Base-by-base conservation (phyloP, 345 rosid genomes). In the Euphorbia lathyris region DNA sequence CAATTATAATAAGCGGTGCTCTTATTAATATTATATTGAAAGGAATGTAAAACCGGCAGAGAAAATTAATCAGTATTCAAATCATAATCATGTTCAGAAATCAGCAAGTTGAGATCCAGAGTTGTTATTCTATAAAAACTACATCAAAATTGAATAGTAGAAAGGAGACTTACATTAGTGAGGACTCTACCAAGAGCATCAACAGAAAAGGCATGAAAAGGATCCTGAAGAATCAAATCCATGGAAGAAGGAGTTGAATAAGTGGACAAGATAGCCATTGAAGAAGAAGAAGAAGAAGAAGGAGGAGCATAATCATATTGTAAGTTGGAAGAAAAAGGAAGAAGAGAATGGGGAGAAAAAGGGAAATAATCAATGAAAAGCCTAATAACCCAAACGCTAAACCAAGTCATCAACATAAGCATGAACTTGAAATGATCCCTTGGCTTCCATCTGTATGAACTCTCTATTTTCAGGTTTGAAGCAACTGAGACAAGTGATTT, bases 401-500 rank as follows among this genome's bases (percentile, higher is more conserved):
- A 25, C 92, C 92, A 92, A 20, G 86, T 79, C 83, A 82, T 80
- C 47, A 92, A 77, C 91, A 84, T 86, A 63, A 63, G 77, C 90
- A 88, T 76, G 82, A 86, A 90, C 85, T 88, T 81, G 60, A 90
- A 72, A 62, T 92, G 94, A 58, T 92, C 94, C 16, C 78, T 58
- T 38, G 84, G 78, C 68, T 76, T 82, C 97, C 90, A 90, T 68
- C 77, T 83, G 59, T 80, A 76, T 11, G 77, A 43, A 26, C 66
- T 68, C 30, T 69, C 74, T 4, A 82, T 48, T 53, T 77, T 82
- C 14, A 86, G 65, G 71, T 75, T 84, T 62, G 86, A 81, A 4
- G 93, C 83, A 1, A 85, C 83, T 26, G 89, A 83, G 65, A 86
- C 86, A 7, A 86, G 87, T 17, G 88, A 77, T 56, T 78, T 86